A percentile compares a stretch with the other conserved stretches of the same genome.
These are phyloP conservation scores for Aureobasidium sp. DNA, from an alignment of 2,329 filamentous ascomycete species.

Conservation along the genomic window DNA sequence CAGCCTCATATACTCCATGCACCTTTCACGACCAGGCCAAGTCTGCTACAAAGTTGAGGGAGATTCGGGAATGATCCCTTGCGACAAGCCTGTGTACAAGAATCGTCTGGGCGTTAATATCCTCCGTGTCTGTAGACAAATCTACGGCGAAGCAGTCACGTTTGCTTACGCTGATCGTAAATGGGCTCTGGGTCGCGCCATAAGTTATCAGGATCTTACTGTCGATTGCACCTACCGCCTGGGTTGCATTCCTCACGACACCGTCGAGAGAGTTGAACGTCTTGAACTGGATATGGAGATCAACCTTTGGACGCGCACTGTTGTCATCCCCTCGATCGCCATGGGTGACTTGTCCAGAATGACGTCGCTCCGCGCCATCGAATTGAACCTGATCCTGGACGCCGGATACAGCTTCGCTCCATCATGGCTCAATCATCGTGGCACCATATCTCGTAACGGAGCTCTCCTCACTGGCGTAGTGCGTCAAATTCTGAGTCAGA, in stretches of 20 bases:
- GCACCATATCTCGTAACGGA: neutral
- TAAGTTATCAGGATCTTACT: neutral
- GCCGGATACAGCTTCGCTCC: too few species aligned
- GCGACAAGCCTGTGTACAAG: neutral
- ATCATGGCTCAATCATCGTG: neutral
- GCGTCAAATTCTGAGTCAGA: neutral
- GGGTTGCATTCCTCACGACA: neutral
- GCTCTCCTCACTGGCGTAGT: neutral
- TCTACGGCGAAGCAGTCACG: neutral
- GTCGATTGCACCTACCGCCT: neutral
- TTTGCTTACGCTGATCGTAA: neutral
- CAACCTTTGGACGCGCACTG: too few species aligned
- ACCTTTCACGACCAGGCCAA: neutral
- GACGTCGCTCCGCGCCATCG: neutral
- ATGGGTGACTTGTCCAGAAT: neutral
- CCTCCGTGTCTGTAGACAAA: neutral
- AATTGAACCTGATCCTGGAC: neutral
- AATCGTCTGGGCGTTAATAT: neutral
- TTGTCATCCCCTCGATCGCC: neutral
- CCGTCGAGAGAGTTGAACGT: neutral
- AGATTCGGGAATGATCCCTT: fast-evolving
- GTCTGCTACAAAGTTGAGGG: neutral
- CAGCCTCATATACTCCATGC: neutral
- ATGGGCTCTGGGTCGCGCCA: neutral
- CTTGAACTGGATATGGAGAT: neutral